Base-by-base conservation (phyloP, 352 stramenopile species). In the Peronospora belbahrii region DNA sequence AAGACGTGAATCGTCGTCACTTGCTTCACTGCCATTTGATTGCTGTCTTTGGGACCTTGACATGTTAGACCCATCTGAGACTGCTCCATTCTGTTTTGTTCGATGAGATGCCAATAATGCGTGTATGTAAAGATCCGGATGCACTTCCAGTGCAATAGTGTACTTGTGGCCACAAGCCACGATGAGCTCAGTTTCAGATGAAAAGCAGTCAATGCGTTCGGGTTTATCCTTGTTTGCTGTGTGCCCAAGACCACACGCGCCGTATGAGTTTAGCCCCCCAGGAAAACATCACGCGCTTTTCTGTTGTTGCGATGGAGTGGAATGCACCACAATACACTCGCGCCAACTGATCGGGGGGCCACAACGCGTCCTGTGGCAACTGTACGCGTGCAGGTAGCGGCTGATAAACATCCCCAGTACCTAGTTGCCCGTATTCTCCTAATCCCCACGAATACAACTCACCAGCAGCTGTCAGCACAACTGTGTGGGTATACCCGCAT, bases 371-470 rank as follows among this genome's bases (percentile, higher is more conserved):
- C 27, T 34, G 11, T 27, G 49, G 40, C 10, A 86, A 53, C 25
- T 88, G 75, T 8, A 92, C 67, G 22, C 63, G 55, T 13, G 85
- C 73, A 11, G 80, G 80, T 10, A 88, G 33, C 0, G 80, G 80
- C 37, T 92, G 77, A 51, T 92, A 92, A 4, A 92, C 78, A 35
- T 85, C 72, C 0, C 85, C 84, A 40, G 93, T 91, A 4, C 88
- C 88, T 11, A 96, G 75, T 27, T 94, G 73, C 0, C 88, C 88
- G 46, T 96, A 95, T 45, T 96, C 84, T 18, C 88, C 88, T 3
- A 88, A 56, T 25, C 88, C 88, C 85, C 84, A 95, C 9, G 83
- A 90, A 55, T 86, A 95, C 13, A 96, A 52, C 30, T 95, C 79
- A 3, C 84, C 83, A 19, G 59, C 63, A 1, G 64, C 72, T 1